Percentiles rank a stretch among this genome's conserved stretches.
These are phyloP conservation scores for Trichoderma guizhouense DNA, from an alignment of 2,329 filamentous ascomycete species.

Conservation along the genomic window DNA sequence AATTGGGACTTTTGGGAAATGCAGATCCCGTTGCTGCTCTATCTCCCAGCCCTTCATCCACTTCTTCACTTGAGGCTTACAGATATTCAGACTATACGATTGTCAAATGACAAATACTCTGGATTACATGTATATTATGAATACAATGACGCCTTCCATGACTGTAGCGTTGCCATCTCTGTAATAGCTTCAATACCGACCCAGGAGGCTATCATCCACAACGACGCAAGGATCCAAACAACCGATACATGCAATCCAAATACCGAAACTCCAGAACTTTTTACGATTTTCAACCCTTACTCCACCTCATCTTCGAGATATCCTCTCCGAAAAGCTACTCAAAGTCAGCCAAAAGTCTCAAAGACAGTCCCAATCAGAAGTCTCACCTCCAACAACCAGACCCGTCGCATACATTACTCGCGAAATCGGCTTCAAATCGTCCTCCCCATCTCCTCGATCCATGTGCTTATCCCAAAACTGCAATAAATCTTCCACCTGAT, in stretches of 20 bases:
- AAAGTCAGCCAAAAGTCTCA: background rate
- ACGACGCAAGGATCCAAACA: background rate
- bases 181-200: background rate
- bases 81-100: too few species aligned
- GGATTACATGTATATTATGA: background rate
- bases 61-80: background rate
- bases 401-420: conserved; percentile 56
- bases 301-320: background rate
- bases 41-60: background rate
- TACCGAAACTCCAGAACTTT: background rate
- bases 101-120: background rate
- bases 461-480: conserved; percentile 33
- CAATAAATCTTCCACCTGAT: conserved; percentile 29
- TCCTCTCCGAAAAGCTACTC: conserved; percentile 15
- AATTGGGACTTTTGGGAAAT: background rate
- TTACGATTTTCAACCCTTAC: background rate
- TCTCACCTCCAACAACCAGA: conserved; percentile 53
- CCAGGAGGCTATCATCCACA: background rate
- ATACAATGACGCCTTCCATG: background rate
- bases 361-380: background rate
- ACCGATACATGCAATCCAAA: background rate
- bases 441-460: conserved; percentile 29
- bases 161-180: background rate
- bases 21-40: background rate
- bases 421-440: conserved; percentile 51